Conservation (phyloP, 768 basidiomycete genomes). For the Boletus sensibilis region DNA sequence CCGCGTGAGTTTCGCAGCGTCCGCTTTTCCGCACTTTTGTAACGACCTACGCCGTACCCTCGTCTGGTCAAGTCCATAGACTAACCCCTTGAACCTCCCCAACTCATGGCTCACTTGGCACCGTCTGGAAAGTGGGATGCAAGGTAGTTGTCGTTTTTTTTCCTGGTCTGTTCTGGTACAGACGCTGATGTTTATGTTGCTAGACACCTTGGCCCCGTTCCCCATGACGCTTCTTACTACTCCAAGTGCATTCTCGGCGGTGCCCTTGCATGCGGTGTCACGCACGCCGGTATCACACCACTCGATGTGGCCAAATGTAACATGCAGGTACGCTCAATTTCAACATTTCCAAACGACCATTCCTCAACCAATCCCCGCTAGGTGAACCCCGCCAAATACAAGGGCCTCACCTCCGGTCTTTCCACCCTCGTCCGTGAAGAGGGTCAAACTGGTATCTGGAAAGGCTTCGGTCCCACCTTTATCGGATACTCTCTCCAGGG, state of each 20-base stretch:
- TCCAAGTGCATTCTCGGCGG: constrained; percentile 87
- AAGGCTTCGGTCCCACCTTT: constrained; percentile 90
- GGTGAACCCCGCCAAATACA: constrained; percentile 79
- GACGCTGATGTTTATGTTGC: constrained; percentile 5
- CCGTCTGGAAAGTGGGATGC: constrained; percentile 70
- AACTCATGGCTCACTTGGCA: constrained; percentile 50
- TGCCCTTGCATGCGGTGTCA: constrained; percentile 82
- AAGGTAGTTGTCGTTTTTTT: constrained; percentile 42
- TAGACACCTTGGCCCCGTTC: constrained; percentile 69
- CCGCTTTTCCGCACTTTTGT: constrained; percentile 16
- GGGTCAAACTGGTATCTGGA: constrained; percentile 85
- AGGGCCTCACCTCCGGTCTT: constrained; percentile 60
- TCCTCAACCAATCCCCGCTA: constrained; percentile 24
- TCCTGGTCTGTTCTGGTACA: not conserved
- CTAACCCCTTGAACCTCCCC: constrained; percentile 31
- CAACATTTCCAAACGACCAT: too few relatives aligned
- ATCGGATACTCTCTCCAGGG: constrained; percentile 95
- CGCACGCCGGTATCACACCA: constrained; percentile 85
- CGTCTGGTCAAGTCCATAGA: constrained; percentile 15
- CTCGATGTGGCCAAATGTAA: constrained; percentile 90
- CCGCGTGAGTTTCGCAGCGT: not conserved
- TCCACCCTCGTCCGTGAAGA: constrained; percentile 73
- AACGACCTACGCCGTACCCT: constrained; percentile 22
- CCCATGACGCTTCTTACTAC: constrained; percentile 75
- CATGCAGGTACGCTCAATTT: constrained; percentile 65